Evolutionary conservation across 2,329 filamentous ascomycete genomes (phyloP), one percentile per base, ranked within the genome.

Genomic region (Pestalotiopsis fici): DNA sequence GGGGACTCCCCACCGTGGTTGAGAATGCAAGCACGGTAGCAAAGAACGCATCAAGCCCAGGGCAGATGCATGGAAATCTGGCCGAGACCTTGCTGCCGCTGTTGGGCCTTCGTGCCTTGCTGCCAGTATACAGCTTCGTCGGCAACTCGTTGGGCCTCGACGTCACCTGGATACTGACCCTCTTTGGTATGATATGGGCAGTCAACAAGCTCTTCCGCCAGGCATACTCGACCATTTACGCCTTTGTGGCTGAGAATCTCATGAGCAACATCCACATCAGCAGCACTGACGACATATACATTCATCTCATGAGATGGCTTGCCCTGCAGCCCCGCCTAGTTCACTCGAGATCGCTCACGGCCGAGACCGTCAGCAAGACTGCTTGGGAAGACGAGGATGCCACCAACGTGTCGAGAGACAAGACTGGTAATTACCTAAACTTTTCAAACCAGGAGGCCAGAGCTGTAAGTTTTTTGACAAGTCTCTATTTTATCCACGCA

Each of bases 231-330:
- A 72, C 76, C 1, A 55, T 80, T 0, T 81, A 82, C 59, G 68
- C 72, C 12, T 66, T 86, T 18, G 69, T 87, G 31, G 76, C 77
- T n/a, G 74, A 76, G 6, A 80, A 87, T 69, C 80, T 88, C 65
- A 86, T 83, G 76, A 82, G 84, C 64, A 82, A 80, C 69, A 81
- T 91, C 66, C 83, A 83, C 63, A 80, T 91, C 60, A 82, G 79
- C 67, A 85, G 84, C 68, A 82, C 81, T 56, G 88, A 91, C 71
- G 83, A 87, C 65, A 88, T 90, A 31, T 89, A 89, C 72, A 64
- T 74, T 3, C 85, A 90, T 64, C 72, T 91, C 61, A 88, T 90
- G 80, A 83, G 85, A 64, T 91, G 86, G 80, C 81, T 90, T 7
- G 84, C 85, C 0, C 75, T 82, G 54, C 85, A 89, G 72, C 83